Conservation (phyloP, 306 rosid species). For the Begonia loranthoides region DNA sequence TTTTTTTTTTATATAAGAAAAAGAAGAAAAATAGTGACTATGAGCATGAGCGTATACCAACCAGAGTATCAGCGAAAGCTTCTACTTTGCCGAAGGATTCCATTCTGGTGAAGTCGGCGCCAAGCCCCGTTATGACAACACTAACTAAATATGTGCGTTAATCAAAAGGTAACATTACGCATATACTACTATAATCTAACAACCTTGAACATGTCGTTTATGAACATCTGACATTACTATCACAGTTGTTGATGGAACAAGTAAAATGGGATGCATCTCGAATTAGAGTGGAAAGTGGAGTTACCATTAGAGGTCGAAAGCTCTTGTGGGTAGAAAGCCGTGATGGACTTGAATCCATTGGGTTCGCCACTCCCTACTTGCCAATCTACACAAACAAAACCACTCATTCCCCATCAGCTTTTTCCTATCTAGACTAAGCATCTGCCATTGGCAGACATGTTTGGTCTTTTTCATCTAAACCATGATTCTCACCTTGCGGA, state of each 20-base stretch:
- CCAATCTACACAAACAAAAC: constrained; percentile 42
- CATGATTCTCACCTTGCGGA: constrained; percentile 49
- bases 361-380: constrained; percentile 68
- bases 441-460: neutral
- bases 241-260: no score
- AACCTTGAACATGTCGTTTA: no score
- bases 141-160: constrained; percentile 26
- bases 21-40: neutral
- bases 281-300: neutral
- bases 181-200: no score
- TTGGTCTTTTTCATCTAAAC: neutral
- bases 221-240: no score
- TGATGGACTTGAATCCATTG: constrained; percentile 64
- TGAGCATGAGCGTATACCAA: constrained; percentile 3
- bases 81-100: constrained; percentile 96
- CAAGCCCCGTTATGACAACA: constrained; percentile 70
- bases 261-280: neutral
- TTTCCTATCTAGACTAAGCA: neutral
- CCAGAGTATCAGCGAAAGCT: constrained; percentile 89
- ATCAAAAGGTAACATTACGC: neutral
- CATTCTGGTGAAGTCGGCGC: constrained; percentile 85
- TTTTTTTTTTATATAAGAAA: neutral
- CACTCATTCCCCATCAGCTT: neutral
- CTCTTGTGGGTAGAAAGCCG: constrained; percentile 73
- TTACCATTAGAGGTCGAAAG: constrained; percentile 53